Conservation (phyloP, 2,329 filamentous ascomycete species). For the Dactylellina cionopaga region DNA sequence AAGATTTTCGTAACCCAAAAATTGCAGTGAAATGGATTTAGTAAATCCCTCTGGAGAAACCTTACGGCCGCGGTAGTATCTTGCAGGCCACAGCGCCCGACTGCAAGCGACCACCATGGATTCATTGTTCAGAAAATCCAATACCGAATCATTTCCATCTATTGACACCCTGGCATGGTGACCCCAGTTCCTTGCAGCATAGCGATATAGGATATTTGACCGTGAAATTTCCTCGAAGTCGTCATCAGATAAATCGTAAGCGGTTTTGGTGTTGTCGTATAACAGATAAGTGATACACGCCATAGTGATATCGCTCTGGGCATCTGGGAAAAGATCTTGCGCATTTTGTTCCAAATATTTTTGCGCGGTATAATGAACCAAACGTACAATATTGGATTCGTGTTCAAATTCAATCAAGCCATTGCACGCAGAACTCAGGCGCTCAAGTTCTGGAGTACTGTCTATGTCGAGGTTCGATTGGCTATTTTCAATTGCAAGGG, state of each 20-base stretch:
- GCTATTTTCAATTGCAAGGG: neutral
- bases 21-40: too few species aligned
- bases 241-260: too few species aligned
- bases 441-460: neutral
- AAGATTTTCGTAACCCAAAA: too few species aligned
- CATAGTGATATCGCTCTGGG: neutral
- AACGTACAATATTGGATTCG: neutral
- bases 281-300: neutral
- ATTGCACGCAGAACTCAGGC: neutral
- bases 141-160: too few species aligned
- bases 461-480: neutral
- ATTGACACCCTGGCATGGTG: too few species aligned
- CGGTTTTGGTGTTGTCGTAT: neutral
- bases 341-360: neutral
- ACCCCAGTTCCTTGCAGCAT: too few species aligned
- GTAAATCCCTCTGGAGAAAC: too few species aligned
- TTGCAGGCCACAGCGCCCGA: neutral
- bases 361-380: neutral
- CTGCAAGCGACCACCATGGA: neutral
- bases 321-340: neutral
- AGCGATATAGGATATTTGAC: too few species aligned
- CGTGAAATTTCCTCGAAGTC: too few species aligned
- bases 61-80: too few species aligned
- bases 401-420: neutral
- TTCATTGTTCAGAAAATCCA: too few species aligned